Percentiles rank a stretch among this genome's conserved stretches.
phyloP scores from a whole-genome alignment of 2,329 filamentous ascomycete genomes.

The Exophiala bonariae region DNA sequence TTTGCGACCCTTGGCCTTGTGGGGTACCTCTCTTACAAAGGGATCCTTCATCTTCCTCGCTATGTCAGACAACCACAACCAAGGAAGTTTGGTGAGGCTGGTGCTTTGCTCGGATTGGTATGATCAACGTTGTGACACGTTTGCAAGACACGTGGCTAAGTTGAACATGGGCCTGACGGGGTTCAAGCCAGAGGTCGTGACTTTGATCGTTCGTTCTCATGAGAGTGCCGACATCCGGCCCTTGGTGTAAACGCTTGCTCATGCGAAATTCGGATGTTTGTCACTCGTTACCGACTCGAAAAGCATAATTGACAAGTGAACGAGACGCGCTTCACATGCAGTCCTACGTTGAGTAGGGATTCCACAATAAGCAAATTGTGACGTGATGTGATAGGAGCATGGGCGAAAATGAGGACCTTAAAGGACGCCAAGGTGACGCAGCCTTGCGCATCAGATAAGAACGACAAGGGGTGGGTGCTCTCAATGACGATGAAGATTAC shows the following conservation, averaged over 20 bases:
- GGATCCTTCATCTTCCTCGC: conserved; percentile 29
- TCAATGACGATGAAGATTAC: no score
- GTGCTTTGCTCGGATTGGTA: conserved; percentile 23
- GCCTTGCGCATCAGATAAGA: conserved; percentile 7
- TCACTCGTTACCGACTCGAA: no score
- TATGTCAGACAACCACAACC: conserved; percentile 4
- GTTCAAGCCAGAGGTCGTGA: no score
- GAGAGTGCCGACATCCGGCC: no score
- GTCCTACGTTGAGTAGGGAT: background rate
- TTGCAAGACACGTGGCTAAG: no score
- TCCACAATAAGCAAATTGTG: conserved; percentile 1
- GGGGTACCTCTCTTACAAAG: conserved; percentile 31
- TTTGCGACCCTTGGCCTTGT: conserved; percentile 11
- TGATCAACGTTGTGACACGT: background rate
- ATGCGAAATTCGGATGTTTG: no score
- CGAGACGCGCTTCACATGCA: no score
- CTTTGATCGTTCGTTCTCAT: no score
- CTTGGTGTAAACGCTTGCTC: no score
- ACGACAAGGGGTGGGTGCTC: background rate
- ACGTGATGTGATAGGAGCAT: conserved; percentile 5
- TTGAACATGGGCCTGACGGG: no score
- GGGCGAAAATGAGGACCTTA: conserved; percentile 23
- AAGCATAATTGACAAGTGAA: no score
- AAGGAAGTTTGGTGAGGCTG: conserved; percentile 27
- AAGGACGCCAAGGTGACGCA: conserved; percentile 10